Base-by-base conservation (phyloP, 495 filamentous ascomycete species). In the Podospora tetraspora region DNA sequence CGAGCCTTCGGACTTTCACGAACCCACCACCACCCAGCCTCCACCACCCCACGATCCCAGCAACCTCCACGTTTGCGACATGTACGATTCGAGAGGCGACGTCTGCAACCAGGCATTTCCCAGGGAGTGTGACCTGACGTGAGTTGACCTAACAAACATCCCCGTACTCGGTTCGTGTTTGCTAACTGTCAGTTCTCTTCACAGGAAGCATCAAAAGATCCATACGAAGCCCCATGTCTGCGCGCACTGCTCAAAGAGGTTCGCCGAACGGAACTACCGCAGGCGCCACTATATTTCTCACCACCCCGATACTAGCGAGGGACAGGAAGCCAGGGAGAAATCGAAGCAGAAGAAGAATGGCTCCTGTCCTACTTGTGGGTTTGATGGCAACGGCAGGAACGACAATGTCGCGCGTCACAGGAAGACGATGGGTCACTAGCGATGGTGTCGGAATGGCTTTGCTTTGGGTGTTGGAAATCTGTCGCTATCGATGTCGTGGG, bases 141-240 rank as follows among this genome's bases (percentile, higher is more conserved):
- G 32, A 37, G 32, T 37, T 13, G 32, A 37, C 11, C 32, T 12
- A 13, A 4, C 32, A 0, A 13, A 10, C 12, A 3, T 4, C 32
- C 11, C 32, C 32, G 10, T n/a, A n/a, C n/a, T n/a, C n/a, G n/a
- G n/a, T n/a, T 37, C 32, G 5, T 4, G 3, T 37, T 37, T 13
- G 32, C 32, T 37, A 13, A 37, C 3, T 37, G 11, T 0, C 32
- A 37, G 13, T 12, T 37, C 12, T 13, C 32, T 37, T 13, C 3
- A 3, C 32, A 66, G 63, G 21, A 66, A 59, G 22, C 63, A 66
- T 19, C 16, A 59, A 23, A 66, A 34, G 25, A 66, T 34, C 63
- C 63, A 66, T 11, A n/a, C 9, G 16, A 11, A 23, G 10, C 63
- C 63, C 1, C 21, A 3, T 0, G 23, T 1, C 34, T 64, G 63